Base-by-base conservation (phyloP, 2,329 filamentous ascomycete genomes). In the Arthroderma sp. region DNA sequence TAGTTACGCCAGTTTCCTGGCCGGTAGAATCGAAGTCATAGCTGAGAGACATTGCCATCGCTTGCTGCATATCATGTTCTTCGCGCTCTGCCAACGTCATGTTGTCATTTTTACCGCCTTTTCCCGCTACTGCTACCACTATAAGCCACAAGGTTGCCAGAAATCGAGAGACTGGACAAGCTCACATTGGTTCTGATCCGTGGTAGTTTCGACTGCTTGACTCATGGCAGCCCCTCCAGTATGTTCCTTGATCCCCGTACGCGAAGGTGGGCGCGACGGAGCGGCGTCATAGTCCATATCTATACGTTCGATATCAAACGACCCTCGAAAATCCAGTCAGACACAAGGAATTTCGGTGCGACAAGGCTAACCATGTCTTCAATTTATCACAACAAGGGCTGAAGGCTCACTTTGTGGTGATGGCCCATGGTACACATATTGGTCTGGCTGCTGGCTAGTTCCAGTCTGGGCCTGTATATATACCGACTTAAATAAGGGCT, bases 1-100 rank as follows among this genome's bases (percentile, higher is more conserved):
- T 61, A 6, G 71, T 65, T 9, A 76, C 63, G 2, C 77, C 77
- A 15, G 64, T 72, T 55, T 78, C 75, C 60, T 80, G 77, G 29
- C 34, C 44, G 27, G 27, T 43, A 5, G 38, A 29, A 9, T 42
- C 40, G 42, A 65, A 53, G 15, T 59, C 61, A 37, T 60, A 32
- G n/a, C 29, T 61, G 38, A 69, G 56, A 6, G 69, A 72, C 57
- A 69, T 64, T 1, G 65, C 66, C 40, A 71, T 63, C 6, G 68
- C 69, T 47, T 64, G 61, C 46, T 69, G 65, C 10, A 71, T 49
- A 43, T 69, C 61, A 29, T 63, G 61, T 44, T 69, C 64, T 47
- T 69, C 64, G 43, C 62, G 61, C 45, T 71, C 63, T 3, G 64
- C 65, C 36, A 64, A 50, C 42, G 59, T 60, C 45, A 70, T 46